Evolutionary conservation across 495 filamentous ascomycete species (phyloP), one percentile per base, ranked within the genome.

Genomic region (Corynascus novoguineensis): DNA sequence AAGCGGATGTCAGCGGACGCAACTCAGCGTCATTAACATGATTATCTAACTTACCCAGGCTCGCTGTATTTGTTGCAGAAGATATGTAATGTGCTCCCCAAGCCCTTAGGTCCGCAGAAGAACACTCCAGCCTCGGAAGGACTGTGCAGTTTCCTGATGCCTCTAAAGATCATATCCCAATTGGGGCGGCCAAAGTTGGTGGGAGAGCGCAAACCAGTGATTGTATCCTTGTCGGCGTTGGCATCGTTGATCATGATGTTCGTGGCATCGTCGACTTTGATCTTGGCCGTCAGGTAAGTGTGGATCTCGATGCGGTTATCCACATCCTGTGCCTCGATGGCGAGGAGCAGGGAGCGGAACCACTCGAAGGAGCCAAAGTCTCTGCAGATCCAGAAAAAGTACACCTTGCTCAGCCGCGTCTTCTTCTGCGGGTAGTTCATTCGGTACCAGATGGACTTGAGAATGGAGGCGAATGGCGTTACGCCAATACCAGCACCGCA

Each of bases 401-500:
- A 91, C 31, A 91, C 86, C 69, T 90, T 91, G 54, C 84, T 76
- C 29, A 91, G 76, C 29, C 83, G 75, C 17, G 85, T 89, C 71
- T 83, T 83, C 71, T 87, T 82, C 68, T 86, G 81, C 12, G 86
- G 85, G 69, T 85, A 88, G 75, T 88, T 89, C 80, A 87, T 87
- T n/a, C 86, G 79, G 69, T 90, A 91, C 87, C 87, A 91, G 69
- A 91, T 88, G 54, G 84, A 88, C 75, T 91, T 91, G 63, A 91
- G 71, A 63, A 90, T 87, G 2, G 86, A 88, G 27, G 86, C 86
- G 65, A 88, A 89, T 6, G 84, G 83, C 27, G 85, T 88, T 8
- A 89, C 84, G 68, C 86, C 85, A 60, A 87, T 87, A 69, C 86
- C 86, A 27, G 84, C 82, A 61, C 85, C 86, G 60, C 82, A 79